Base-by-base conservation (phyloP, 345 rosid genomes). In the Sonneratia alba region DNA sequence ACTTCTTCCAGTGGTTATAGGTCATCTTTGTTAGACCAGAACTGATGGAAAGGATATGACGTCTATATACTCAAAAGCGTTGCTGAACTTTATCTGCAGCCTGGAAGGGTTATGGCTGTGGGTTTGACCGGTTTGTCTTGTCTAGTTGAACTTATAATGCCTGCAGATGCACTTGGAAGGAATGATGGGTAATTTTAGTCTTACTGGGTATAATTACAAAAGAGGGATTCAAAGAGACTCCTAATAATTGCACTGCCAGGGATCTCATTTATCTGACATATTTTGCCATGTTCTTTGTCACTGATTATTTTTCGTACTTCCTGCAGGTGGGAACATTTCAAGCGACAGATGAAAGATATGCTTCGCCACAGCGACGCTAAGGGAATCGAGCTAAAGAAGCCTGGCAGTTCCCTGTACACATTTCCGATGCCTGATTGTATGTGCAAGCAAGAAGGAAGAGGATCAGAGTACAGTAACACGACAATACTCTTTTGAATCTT, bases 381-480 rank as follows among this genome's bases (percentile, higher is more conserved):
- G 82, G 99, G 97, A 68, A 65, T 79, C 21, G 96, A 95, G 71
- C 24, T 84, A 73, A 83, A 83, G 76, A 90, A 95, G 78, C 71
- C 92, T 5, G 81, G 92, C 66, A 86, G 80, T 4, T 92, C 97
- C 1, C 87, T 90, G 34, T 92, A 90, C 86, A 89, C 93, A 32
- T 92, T 86, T 77, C 99, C 99, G 0, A 87, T 89, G 93, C 99
- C 99, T 2, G 97, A 95, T 74, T 95, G 97, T 77, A 87, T 92
- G 97, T 95, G 93, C 78, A 91, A 87, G 81, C 85, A 78, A 68
- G 83, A 70, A 82, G 70, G n/a, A 69, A 71, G 64, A 9, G 43
- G 55, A 72, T 34, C 70, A 59, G 55, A 68, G 68, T 63, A 68
- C 49, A 55, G 73, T 45, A 77, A 71, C 53, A 72, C 76, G 5